Evolutionary conservation across 2,329 filamentous ascomycete species (phyloP), one percentile per base, ranked within the genome.

Genomic region (Aspergillus spinulosporus): DNA sequence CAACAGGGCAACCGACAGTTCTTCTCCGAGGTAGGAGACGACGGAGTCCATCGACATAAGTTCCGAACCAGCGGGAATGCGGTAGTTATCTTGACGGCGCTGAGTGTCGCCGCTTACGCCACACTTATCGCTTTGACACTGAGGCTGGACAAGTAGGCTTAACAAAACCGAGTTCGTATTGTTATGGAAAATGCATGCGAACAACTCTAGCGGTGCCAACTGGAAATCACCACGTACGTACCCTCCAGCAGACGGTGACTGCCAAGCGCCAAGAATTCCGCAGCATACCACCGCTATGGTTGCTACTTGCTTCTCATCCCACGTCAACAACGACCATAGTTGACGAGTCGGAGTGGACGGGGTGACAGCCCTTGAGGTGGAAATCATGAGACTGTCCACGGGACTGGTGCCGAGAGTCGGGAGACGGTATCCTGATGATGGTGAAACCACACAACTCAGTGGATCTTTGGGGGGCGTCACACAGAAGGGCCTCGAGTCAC

Each of bases 1-100:
- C 90, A 92, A 69, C 90, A 97, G 75, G 92, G 94, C 56, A 96
- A 97, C 69, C 84, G 86, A 62, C 93, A 97, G 74, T 97, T 99
- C 77, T 97, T 97, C 74, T 70, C 71, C 1, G 76, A 78, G 65
- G 63, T 78, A 37, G 76, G 82, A 40, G 82, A 84, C 40, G 83
- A 86, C 68, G 85, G 84, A 2, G 68, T 86, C 62, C 80, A 80
- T 62, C 78, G 82, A 60, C 84, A 84, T 71, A 84, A 80, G 62
- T 88, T 88, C 67, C 76, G 84, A 56, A 88, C 85, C n/a, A 86
- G 83, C 71, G 85, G 85, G 32, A 87, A 88, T 69, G 84, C 86
- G 5, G 85, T 88, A 3, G 76, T 85, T 44, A 79, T 85, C 29
- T 69, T 88, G 69, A 87, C 85, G 11, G 82, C 80, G 26, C 68